Percentiles rank a stretch among this genome's conserved stretches.
Conservation (phyloP, 2,329 filamentous ascomycete species). For the Escovopsis sp. region DNA sequence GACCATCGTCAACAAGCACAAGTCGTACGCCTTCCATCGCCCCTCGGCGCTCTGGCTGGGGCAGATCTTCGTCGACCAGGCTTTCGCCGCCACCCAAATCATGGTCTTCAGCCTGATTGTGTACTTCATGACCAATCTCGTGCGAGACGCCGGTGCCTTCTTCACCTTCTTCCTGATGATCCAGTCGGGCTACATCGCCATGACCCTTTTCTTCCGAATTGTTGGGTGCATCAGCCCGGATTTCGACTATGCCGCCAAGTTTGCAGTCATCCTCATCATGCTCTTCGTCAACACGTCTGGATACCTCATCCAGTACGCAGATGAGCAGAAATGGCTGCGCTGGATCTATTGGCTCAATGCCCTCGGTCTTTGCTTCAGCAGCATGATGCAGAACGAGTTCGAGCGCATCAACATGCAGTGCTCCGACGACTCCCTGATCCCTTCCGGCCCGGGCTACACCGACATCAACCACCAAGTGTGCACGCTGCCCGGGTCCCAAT, state of each 20-base stretch:
- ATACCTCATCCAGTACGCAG: constrained; percentile 69
- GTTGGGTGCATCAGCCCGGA: constrained; percentile 61
- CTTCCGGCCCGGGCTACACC: constrained; percentile 52
- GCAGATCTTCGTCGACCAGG: constrained; percentile 64
- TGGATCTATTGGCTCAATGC: constrained; percentile 73
- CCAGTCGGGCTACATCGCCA: constrained; percentile 50
- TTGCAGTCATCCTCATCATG: constrained; percentile 64
- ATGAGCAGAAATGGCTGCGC: constrained; percentile 57
- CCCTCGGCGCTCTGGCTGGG: constrained; percentile 73
- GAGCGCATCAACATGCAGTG: constrained; percentile 53
- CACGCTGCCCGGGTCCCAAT: constrained; percentile 55
- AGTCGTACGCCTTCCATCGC: constrained; percentile 67
- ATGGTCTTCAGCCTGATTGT: constrained; percentile 59
- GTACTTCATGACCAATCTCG: constrained; percentile 63
- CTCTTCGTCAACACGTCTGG: constrained; percentile 70
- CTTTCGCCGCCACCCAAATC: constrained; percentile 57
- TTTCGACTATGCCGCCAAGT: constrained; percentile 76
- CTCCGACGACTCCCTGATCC: constrained; percentile 50
- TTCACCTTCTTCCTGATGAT: constrained; percentile 64
- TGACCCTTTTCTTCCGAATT: constrained; percentile 66
- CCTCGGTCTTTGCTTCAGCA: constrained; percentile 58
- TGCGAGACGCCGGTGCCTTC: constrained; percentile 57
- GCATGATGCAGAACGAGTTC: constrained; percentile 83
- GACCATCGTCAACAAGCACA: constrained; percentile 69
- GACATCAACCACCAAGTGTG: constrained; percentile 66